Conservation (phyloP, 257 asterid species). For the Verbascum thapsus region DNA sequence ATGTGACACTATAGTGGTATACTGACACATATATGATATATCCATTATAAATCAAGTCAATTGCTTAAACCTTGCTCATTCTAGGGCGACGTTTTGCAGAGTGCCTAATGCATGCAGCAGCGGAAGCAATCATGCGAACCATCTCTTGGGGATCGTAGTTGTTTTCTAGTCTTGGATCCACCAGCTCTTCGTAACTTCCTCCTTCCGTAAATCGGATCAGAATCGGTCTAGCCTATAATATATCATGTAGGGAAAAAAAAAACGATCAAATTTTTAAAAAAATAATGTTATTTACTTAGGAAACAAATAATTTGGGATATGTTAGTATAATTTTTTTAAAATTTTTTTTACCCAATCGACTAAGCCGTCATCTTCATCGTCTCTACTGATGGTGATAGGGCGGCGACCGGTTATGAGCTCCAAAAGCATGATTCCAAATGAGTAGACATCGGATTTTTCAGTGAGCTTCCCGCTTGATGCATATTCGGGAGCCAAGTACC, state of each 20-base stretch:
- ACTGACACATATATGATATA: no score
- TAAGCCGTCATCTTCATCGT: constrained; percentile 69
- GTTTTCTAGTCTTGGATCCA: constrained; percentile 60
- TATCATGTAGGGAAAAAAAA: not conserved
- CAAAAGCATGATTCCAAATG: constrained; percentile 78
- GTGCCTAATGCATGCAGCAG: constrained; percentile 70
- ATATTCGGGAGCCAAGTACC: constrained; percentile 92
- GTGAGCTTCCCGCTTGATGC: constrained; percentile 93
- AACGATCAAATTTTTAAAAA: no score
- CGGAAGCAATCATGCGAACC: constrained; percentile 75
- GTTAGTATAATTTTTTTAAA: no score
- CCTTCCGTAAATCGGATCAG: constrained; percentile 47
- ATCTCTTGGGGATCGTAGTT: constrained; percentile 70
- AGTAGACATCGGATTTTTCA: constrained; percentile 85
- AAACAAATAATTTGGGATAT: no score
- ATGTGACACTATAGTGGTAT: no score
- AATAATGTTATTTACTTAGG: no score
- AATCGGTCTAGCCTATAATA: constrained; percentile 72
- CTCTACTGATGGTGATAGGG: constrained; percentile 56
- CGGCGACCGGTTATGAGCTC: constrained; percentile 83
- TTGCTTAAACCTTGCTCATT: constrained; percentile 81
- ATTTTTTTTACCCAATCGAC: constrained; percentile 66
- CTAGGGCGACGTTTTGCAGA: constrained; percentile 87
- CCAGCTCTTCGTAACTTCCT: constrained; percentile 66
- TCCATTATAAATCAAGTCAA: no score